These are phyloP conservation scores for Talaromyces thailandensis DNA, from an alignment of 495 filamentous ascomycete species.

Conservation along the genomic window DNA sequence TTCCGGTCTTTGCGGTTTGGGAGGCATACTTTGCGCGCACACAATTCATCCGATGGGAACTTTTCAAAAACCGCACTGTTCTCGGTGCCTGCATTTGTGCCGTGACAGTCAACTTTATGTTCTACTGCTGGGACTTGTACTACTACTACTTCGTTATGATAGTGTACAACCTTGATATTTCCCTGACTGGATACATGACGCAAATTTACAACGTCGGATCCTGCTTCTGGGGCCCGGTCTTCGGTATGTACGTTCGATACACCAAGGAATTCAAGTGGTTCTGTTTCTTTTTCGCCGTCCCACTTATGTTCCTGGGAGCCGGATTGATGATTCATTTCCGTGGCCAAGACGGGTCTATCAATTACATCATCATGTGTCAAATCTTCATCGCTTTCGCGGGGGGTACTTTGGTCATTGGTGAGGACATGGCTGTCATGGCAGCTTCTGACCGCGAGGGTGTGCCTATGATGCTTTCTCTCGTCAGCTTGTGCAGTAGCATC, in stretches of 20 bases:
- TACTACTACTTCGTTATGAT: constrained; percentile 63
- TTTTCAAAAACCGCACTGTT: constrained; percentile 56
- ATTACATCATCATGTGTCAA: constrained; percentile 68
- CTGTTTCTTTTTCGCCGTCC: constrained; percentile 52
- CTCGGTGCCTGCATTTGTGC: constrained; percentile 52
- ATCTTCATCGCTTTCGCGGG: constrained; percentile 70
- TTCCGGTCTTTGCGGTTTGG: constrained; percentile 50
- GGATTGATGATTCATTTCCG: constrained; percentile 65
- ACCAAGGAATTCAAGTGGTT: constrained; percentile 49
- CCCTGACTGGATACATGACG: constrained; percentile 51
- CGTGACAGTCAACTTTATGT: constrained; percentile 48
- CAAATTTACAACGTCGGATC: constrained; percentile 65
- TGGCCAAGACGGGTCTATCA: constrained; percentile 46
- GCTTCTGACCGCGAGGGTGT: constrained; percentile 52
- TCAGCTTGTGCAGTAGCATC: constrained; percentile 55
- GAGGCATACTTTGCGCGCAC: constrained; percentile 47
- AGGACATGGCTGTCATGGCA: constrained; percentile 71
- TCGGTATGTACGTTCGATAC: constrained; percentile 45
- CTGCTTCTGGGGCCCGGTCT: constrained; percentile 49
- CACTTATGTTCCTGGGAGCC: constrained; percentile 52
- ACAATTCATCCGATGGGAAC: constrained; percentile 51
- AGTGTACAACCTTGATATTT: constrained; percentile 51
- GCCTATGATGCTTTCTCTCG: constrained; percentile 61
- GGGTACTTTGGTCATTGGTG: constrained; percentile 54
- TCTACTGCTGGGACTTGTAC: constrained; percentile 60